These are phyloP conservation scores for Eragrostis curvula DNA, from an alignment of 176 grass and related monocot genomes.

Conservation along the genomic window DNA sequence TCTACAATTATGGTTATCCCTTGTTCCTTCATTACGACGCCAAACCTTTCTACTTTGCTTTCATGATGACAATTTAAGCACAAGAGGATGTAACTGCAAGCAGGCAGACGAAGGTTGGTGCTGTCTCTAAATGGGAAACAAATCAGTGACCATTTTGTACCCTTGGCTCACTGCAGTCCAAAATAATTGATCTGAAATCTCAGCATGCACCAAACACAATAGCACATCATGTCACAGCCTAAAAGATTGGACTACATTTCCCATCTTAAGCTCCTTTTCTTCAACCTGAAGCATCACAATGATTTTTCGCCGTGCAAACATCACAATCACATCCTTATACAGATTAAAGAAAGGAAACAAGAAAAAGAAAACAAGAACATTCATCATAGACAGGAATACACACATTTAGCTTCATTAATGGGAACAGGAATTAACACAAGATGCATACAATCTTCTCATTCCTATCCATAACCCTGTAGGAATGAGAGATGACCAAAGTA, in stretches of 20 bases:
- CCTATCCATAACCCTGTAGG: conserved; percentile 37
- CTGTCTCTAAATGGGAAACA: conserved; percentile 24
- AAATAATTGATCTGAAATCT: conserved; percentile 1
- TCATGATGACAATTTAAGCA: conserved; percentile 14
- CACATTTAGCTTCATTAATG: conserved; percentile 35
- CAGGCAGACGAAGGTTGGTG: not conserved
- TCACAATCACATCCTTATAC: not conserved
- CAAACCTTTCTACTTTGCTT: conserved; percentile 2
- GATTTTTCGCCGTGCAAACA: conserved; percentile 19
- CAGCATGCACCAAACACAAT: not conserved
- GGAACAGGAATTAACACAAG: conserved; percentile 30
- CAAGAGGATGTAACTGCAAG: not conserved
- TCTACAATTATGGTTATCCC: not conserved
- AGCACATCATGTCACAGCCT: conserved; percentile 9
- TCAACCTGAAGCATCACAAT: conserved; percentile 32
- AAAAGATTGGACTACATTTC: not conserved
- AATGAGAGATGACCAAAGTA: conserved; percentile 36
- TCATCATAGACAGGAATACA: conserved; percentile 21
- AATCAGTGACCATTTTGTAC: conserved; percentile 9
- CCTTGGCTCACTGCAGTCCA: conserved; percentile 1
- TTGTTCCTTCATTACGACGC: conserved; percentile 5
- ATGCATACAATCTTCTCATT: conserved; percentile 37
- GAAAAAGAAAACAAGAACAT: not conserved
- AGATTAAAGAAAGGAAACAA: not conserved
- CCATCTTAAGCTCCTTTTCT: conserved; percentile 30